These are phyloP conservation scores for Sporisorium graminicola DNA, from an alignment of 1,284 basidiomycete species.

Conservation along the genomic window DNA sequence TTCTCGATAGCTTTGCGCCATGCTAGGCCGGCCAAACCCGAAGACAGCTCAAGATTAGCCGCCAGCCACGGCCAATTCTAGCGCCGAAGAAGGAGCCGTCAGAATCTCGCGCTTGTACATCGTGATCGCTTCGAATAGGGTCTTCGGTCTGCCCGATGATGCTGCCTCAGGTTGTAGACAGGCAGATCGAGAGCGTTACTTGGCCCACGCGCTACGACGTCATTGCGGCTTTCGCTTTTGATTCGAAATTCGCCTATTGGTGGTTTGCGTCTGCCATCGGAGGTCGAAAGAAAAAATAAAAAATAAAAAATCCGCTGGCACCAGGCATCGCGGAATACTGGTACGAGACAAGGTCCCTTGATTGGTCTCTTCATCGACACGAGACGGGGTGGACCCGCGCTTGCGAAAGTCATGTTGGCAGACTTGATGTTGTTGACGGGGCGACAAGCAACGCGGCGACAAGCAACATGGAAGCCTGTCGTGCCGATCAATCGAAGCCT, in stretches of 20 bases:
- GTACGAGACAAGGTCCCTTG: slow-evolving; percentile 10
- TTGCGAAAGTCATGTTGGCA: neutral
- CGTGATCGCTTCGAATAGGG: neutral
- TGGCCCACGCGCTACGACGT: slow-evolving; percentile 5
- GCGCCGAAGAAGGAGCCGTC: neutral
- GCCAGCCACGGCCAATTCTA: neutral
- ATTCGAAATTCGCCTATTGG: neutral
- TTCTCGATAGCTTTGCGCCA: neutral
- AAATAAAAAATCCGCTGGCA: neutral
- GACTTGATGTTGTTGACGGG: no score
- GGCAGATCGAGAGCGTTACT: neutral
- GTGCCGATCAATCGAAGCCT: neutral
- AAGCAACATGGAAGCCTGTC: neutral
- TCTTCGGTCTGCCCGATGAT: neutral
- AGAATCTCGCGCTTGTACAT: neutral
- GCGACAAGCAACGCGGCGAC: no score
- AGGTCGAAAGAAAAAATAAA: neutral
- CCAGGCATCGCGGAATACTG: neutral
- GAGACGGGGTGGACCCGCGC: neutral
- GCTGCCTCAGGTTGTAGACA: neutral
- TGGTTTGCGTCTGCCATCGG: neutral
- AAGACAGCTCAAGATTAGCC: neutral
- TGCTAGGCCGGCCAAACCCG: neutral
- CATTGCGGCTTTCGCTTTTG: neutral
- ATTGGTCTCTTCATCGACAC: neutral